Evolutionary conservation across 331 rosid genomes (phyloP), one percentile per base, ranked within the genome.

Genomic region (Ulmus americana): DNA sequence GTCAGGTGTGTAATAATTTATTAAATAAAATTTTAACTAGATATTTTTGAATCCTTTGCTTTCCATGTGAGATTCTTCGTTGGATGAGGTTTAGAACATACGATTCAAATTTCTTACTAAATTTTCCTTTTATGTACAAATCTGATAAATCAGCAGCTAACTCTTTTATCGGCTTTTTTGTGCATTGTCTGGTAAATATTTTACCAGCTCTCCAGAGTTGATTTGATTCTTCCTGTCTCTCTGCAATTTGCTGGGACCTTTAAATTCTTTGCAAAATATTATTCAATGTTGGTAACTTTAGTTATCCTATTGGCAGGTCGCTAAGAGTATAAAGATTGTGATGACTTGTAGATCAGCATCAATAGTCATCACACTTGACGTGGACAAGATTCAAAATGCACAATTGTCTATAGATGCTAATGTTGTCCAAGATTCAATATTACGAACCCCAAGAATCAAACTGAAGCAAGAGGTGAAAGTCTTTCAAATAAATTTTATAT

Each of bases 401-500:
- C 74, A 71, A 70, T 70, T 88, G 64, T 75, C 78, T 64, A 73
- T 91, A 70, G 92, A 91, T 80, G 88, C 95, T 74, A 67, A 77
- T 80, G 73, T 58, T 70, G 95, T 84, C 43, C 83, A 77, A 79
- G 85, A 86, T 71, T 83, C 97, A 14, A 88, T 91, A 70, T 73
- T 88, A 69, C 72, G 53, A 58, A 76, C 91, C 55, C 84, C 81
- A 64, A 91, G 85, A 77, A 61, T 84, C 22, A 88, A 88, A 79
- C 70, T 91, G 79, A 91, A 88, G 82, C 75, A 72, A 16, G 90
- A 91, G 95, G 97, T 88, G 54, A 77, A 75, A 42, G 58, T 67
- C 76, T 55, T 45, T 51, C 63, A 16, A 48, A 54, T 61, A 48
- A 43, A 52, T 39, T 61, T 8, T 61, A 45, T 44, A 4, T 7